phyloP scores from a whole-genome alignment of 2,329 filamentous ascomycete species.

The Seiridium cupressi region DNA sequence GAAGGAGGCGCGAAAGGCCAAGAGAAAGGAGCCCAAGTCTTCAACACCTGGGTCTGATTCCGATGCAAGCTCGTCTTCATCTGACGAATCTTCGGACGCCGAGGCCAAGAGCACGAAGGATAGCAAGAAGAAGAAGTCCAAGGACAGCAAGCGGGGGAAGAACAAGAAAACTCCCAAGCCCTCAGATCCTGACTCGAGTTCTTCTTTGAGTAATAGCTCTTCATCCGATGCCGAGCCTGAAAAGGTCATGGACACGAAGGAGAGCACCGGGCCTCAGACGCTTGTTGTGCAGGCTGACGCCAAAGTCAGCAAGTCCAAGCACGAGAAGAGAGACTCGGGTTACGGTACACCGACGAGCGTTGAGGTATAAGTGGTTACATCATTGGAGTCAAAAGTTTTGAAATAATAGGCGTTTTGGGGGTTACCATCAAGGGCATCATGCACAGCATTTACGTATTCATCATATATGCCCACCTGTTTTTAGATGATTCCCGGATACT shows the following conservation, averaged over 20 bases:
- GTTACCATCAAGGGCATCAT: no score
- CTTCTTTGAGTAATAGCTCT: not conserved
- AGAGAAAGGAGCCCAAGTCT: constrained; percentile 19
- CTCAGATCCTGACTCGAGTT: not conserved
- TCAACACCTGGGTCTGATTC: not conserved
- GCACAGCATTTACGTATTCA: no score
- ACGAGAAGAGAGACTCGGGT: constrained; percentile 8
- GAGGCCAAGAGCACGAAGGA: not conserved
- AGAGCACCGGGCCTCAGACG: not conserved
- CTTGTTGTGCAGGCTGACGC: not conserved
- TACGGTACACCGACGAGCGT: constrained; percentile 8
- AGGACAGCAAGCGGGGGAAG: not conserved
- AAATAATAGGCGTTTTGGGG: no score
- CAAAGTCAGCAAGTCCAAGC: not conserved
- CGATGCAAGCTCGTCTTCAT: not conserved
- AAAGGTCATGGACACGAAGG: no score
- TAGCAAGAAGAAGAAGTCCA: not conserved
- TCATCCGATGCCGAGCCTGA: not conserved
- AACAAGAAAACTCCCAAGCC: not conserved
- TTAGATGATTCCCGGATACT: no score
- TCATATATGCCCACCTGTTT: no score
- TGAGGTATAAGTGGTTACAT: not conserved
- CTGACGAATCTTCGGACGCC: not conserved
- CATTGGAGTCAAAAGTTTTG: no score
- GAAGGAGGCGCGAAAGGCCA: constrained; percentile 36